Evolutionary conservation across 2,329 filamentous ascomycete species (phyloP).

Genomic region (Colletotrichum zoysiae): DNA sequence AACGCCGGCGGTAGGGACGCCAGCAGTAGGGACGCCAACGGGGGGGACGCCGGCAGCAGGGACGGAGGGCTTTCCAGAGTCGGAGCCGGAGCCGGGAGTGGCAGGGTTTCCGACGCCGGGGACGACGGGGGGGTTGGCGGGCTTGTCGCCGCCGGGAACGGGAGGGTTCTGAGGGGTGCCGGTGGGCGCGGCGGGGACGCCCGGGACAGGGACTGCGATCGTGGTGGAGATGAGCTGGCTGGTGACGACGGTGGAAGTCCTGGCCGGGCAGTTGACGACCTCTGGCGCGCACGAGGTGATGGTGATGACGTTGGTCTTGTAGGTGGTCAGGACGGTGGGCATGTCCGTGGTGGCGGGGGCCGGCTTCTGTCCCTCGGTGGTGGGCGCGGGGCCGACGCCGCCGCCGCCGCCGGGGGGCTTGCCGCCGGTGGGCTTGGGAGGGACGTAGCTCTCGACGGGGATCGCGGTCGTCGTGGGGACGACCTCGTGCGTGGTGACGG

Average conservation of each 20-base stretch:
- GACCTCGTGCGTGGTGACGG: slow-evolving; percentile 36
- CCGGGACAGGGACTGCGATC: slow-evolving; percentile 7
- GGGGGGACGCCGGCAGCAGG: background rate
- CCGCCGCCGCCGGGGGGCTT: slow-evolving; percentile 23
- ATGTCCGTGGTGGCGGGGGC: slow-evolving; percentile 49
- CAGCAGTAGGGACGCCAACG: background rate
- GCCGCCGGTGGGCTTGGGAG: slow-evolving; percentile 20
- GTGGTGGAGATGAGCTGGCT: slow-evolving; percentile 53
- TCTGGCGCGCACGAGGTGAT: slow-evolving; percentile 67
- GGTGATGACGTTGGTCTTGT: slow-evolving; percentile 51
- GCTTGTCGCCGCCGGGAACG: slow-evolving; percentile 11
- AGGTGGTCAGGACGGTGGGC: slow-evolving; percentile 53
- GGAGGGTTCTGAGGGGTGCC: slow-evolving; percentile 33
- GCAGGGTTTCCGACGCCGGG: slow-evolving; percentile 18
- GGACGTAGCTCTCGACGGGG: slow-evolving; percentile 37
- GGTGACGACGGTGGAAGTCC: slow-evolving; percentile 50
- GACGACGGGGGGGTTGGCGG: slow-evolving; percentile 11
- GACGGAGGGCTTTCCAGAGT: slow-evolving; percentile 46
- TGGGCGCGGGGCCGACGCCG: slow-evolving; percentile 35
- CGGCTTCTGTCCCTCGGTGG: slow-evolving; percentile 32
- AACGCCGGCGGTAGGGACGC: background rate
- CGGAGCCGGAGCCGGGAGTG: slow-evolving; percentile 47
- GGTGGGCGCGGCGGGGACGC: slow-evolving; percentile 8
- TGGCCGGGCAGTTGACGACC: slow-evolving; percentile 54
- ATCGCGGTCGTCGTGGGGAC: slow-evolving; percentile 26